phyloP scores from a whole-genome alignment of 371 early-diverging fungal genomes.

The Mortierella sp. region DNA sequence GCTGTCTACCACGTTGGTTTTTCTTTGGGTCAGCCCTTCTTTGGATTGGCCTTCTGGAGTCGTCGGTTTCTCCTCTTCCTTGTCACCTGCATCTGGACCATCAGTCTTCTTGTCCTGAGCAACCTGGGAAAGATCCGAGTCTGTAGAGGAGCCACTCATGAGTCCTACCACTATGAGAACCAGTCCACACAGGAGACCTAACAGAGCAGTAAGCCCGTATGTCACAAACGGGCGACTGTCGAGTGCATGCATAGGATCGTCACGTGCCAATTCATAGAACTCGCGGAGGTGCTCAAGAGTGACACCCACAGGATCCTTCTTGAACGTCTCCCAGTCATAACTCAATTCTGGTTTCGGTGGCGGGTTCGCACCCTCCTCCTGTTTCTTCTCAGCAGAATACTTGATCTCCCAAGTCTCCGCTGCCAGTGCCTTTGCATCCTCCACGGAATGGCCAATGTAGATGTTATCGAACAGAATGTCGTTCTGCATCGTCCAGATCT shows the following conservation, averaged over 20 bases:
- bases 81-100: conserved; percentile 29
- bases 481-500: conserved; percentile 97
- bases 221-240: conserved; percentile 58
- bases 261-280: conserved; percentile 55
- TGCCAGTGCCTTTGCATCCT: conserved; percentile 70
- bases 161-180: conserved; percentile 42
- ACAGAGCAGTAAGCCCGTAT: conserved; percentile 1
- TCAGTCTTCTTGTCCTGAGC: conserved; percentile 49
- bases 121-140: neutral
- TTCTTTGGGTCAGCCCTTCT: conserved; percentile 14
- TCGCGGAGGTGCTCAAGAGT: conserved; percentile 41
- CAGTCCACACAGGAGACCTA: conserved; percentile 39
- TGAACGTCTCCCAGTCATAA: conserved; percentile 34
- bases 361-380: conserved; percentile 58
- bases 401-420: conserved; percentile 76
- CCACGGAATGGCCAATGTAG: conserved; percentile 77
- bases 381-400: conserved; percentile 69
- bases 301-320: conserved; percentile 47
- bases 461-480: conserved; percentile 95
- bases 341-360: neutral
- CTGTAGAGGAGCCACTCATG: conserved; percentile 20
- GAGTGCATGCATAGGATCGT: conserved; percentile 63
- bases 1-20: conserved; percentile 7
- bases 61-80: conserved; percentile 1
- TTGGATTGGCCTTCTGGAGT: conserved; percentile 1